Evolutionary conservation across 2,329 filamentous ascomycete species (phyloP).

Genomic region (Sordariomycetes sp.): DNA sequence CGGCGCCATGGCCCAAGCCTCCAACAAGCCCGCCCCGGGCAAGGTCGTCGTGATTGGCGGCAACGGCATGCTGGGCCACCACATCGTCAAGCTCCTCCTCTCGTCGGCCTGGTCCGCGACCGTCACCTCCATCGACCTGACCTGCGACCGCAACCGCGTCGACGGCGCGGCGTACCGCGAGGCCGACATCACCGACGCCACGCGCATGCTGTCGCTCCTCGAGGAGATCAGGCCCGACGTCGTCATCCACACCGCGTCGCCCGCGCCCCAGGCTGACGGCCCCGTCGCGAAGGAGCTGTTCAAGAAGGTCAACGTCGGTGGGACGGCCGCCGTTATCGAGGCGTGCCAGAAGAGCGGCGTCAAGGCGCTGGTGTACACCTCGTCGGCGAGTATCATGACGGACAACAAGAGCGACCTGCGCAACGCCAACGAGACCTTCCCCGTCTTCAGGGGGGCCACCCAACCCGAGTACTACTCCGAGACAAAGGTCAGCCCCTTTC

Average conservation of each 20-base stretch:
- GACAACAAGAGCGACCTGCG: constrained; percentile 68
- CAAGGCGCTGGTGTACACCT: constrained; percentile 80
- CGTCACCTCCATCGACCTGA: constrained; percentile 61
- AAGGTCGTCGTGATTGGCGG: constrained; percentile 69
- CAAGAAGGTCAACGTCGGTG: constrained; percentile 76
- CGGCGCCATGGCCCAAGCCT: constrained; percentile 8
- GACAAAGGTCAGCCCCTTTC: constrained; percentile 52
- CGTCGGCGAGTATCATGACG: constrained; percentile 73
- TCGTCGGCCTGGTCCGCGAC: constrained; percentile 32
- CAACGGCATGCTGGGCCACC: constrained; percentile 73
- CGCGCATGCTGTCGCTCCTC: constrained; percentile 50
- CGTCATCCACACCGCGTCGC: constrained; percentile 83
- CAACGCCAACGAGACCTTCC: constrained; percentile 77
- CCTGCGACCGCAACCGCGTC: constrained; percentile 55
- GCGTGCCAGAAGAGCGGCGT: constrained; percentile 59
- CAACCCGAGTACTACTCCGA: constrained; percentile 79
- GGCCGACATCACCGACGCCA: constrained; percentile 61
- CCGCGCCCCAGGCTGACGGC: constrained; percentile 39
- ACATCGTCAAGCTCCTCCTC: constrained; percentile 63
- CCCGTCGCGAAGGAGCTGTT: constrained; percentile 48
- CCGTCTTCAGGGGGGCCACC: constrained; percentile 55
- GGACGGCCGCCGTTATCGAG: constrained; percentile 65
- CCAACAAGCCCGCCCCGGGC: constrained; percentile 38
- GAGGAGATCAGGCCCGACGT: constrained; percentile 58
- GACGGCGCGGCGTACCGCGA: constrained; percentile 50